Evolutionary conservation across 1,284 basidiomycete genomes (phyloP), one percentile per base, ranked within the genome.

Genomic region (Puccinia hordei): DNA sequence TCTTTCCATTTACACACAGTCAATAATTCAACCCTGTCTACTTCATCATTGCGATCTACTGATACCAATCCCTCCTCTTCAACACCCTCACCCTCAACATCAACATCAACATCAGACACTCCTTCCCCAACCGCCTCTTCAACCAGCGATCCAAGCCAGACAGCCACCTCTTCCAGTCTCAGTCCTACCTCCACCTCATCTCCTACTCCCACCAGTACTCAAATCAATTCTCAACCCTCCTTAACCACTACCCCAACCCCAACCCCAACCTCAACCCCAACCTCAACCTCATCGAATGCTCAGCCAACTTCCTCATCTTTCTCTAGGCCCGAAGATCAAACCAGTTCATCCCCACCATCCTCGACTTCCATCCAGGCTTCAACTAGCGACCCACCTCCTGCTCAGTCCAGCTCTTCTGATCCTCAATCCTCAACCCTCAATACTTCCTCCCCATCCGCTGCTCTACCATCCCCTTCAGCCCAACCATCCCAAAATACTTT

Each of bases 191-290:
- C 63, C 0, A 27, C 63, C 41, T 46, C 63, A 66, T 66, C 63
- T 44, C 24, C 63, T 44, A 6, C 63, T 17, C 12, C 63, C 63
- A 66, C n/a, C 24, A 46, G 41, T 6, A 46, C 41, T 27, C n/a
- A 27, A 66, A 66, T 22, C n/a, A 46, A 66, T 27, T 24, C 63
- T 46, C 41, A n/a, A 24, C 63, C 63, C 22, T 27, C 63, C n/a
- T n/a, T n/a, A n/a, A n/a, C n/a, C n/a, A n/a, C n/a, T n/a, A n/a
- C n/a, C n/a, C n/a, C n/a, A n/a, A n/a, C n/a, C n/a, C n/a, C n/a
- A n/a, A n/a, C n/a, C n/a, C n/a, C 61, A 65, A 65, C 61, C 15
- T 65, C 61, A n/a, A 65, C 61, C 41, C 63, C 63, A 66, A 66
- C 63, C 22, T 66, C 63, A 27, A 66, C 63, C 63, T 44, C 63